phyloP scores from a whole-genome alignment of 2,329 filamentous ascomycete species.

The Immersiporthe knoxdaviesiana region DNA sequence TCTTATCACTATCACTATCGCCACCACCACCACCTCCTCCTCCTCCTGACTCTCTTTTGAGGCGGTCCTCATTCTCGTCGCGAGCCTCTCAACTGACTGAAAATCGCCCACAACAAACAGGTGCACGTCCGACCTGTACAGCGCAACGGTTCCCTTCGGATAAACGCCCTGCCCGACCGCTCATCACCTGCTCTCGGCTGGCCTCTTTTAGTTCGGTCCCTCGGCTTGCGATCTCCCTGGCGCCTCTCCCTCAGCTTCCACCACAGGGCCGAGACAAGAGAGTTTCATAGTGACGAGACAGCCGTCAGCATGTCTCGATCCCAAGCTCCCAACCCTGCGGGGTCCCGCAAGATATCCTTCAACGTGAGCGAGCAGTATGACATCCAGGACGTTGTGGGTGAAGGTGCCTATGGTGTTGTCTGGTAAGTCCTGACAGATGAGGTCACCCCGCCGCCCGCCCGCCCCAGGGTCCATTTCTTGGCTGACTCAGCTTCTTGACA shows the following conservation, averaged over 20 bases:
- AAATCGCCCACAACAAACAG: not conserved
- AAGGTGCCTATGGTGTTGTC: constrained; percentile 97
- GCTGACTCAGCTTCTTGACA: constrained; percentile 41
- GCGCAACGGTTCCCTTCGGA: not conserved
- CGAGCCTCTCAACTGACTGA: not conserved
- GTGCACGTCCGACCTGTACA: not conserved
- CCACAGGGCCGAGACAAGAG: constrained; percentile 1
- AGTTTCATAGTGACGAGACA: not conserved
- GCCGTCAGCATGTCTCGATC: constrained; percentile 57
- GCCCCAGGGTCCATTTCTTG: not conserved
- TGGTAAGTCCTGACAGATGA: constrained; percentile 70
- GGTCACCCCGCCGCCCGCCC: not conserved
- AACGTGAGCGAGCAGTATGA: constrained; percentile 99
- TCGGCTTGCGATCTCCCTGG: constrained; percentile 2
- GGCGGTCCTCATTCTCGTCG: not conserved
- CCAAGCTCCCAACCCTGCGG: constrained; percentile 59
- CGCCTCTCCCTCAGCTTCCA: constrained; percentile 8
- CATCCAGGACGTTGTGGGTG: constrained; percentile 98
- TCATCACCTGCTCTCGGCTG: constrained; percentile 20
- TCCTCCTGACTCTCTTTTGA: not conserved
- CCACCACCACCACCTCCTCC: not conserved
- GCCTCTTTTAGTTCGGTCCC: constrained; percentile 16
- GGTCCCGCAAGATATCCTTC: constrained; percentile 95
- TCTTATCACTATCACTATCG: not conserved
- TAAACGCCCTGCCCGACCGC: not conserved